Conservation (phyloP, 495 filamentous ascomycete genomes). For the Talaromyces adpressus region DNA sequence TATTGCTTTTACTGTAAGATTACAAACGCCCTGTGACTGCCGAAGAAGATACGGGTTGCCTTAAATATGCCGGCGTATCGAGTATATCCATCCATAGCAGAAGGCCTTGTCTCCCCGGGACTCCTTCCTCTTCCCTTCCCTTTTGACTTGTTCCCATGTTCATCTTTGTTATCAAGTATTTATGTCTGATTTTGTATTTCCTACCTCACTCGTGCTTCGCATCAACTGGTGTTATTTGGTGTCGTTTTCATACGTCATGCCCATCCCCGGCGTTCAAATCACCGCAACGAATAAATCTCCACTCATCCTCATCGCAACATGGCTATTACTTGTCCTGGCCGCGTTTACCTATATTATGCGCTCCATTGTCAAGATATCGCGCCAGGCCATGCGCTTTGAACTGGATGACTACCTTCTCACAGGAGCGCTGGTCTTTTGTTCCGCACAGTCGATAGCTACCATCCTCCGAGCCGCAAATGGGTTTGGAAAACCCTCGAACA, state of each 20-base stretch:
- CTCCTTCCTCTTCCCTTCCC: not conserved
- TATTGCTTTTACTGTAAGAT: conserved; percentile 1
- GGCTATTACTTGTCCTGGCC: not conserved
- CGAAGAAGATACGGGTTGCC: not conserved
- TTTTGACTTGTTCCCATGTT: not conserved
- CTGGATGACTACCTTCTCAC: not conserved
- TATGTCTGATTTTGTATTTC: not conserved
- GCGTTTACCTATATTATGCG: conserved; percentile 1
- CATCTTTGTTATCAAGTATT: not conserved
- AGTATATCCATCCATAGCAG: not conserved
- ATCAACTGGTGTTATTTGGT: no score
- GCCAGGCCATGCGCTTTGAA: not conserved
- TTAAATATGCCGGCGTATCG: not conserved
- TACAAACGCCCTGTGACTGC: not conserved
- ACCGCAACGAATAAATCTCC: conserved; percentile 3
- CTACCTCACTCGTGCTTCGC: not conserved
- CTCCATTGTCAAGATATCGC: conserved; percentile 1
- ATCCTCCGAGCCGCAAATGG: not conserved
- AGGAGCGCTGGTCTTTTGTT: not conserved
- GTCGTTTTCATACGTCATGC: not conserved
- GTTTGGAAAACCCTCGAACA: not conserved
- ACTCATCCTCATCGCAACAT: conserved; percentile 2
- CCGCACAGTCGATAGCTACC: not conserved
- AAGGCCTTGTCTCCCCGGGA: not conserved
- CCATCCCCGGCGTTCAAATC: conserved; percentile 2